Evolutionary conservation across 768 basidiomycete species (phyloP).

Genomic region (Macrocybe gigantea): DNA sequence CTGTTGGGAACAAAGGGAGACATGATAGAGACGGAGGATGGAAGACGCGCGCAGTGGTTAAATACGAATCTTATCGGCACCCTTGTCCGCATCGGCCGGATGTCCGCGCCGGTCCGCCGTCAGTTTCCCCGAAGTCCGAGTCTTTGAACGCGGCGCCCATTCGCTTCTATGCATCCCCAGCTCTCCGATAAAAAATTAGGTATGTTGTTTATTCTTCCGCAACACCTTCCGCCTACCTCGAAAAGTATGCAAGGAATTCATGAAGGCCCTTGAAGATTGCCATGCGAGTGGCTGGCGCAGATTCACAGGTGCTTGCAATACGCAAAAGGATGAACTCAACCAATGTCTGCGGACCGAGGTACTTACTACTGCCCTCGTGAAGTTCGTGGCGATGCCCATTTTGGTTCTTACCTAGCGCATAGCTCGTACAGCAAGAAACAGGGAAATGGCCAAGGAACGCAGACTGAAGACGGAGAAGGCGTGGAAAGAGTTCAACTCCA

Average conservation of each 20-base stretch:
- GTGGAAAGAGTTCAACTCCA: conserved; percentile 49
- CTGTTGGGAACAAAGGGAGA: conserved; percentile 32
- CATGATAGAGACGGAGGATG: conserved; percentile 28
- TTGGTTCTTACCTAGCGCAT: conserved; percentile 38
- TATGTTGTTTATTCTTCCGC: conserved; percentile 17
- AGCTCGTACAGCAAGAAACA: conserved; percentile 52
- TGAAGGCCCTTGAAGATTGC: conserved; percentile 69
- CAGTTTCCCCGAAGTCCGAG: conserved; percentile 9
- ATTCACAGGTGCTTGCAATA: conserved; percentile 67
- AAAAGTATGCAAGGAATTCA: conserved; percentile 70
- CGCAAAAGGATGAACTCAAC: conserved; percentile 61
- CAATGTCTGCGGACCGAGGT: conserved; percentile 71
- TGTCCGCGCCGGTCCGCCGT: conserved; percentile 4
- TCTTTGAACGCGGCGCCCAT: conserved; percentile 4
- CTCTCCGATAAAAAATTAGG: conserved; percentile 61
- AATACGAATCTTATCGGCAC: conserved; percentile 10
- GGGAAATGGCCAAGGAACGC: conserved; percentile 53
- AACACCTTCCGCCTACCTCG: conserved; percentile 1
- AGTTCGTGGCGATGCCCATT: conserved; percentile 2
- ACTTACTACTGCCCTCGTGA: conserved; percentile 11
- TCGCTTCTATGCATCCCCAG: conserved; percentile 57
- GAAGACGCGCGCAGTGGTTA: conserved; percentile 9
- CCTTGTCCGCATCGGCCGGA: no score
- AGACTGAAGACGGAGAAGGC: conserved; percentile 53
- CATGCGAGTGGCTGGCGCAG: conserved; percentile 59